These are phyloP conservation scores for Phytophthora multivora DNA, from an alignment of 352 stramenopile species.

Conservation along the genomic window DNA sequence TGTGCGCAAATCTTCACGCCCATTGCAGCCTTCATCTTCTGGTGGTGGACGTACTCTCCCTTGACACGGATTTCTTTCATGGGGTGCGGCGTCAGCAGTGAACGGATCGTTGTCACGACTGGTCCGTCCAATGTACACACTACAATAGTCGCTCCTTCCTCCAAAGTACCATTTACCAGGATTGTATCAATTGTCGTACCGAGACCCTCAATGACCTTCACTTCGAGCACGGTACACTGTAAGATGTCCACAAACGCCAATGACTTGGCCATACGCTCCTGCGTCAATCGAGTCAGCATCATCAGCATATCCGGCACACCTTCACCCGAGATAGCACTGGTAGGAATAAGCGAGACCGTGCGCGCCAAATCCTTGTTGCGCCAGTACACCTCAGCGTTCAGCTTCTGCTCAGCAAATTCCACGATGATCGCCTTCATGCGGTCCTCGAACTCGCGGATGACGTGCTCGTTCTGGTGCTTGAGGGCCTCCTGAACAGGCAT, in stretches of 20 bases:
- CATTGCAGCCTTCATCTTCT: constrained; percentile 97
- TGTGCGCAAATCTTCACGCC: constrained; percentile 98
- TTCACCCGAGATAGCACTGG: constrained; percentile 98
- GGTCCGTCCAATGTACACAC: constrained; percentile 98
- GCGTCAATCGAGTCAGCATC: constrained; percentile 96
- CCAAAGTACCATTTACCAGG: constrained; percentile 96
- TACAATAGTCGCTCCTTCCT: constrained; percentile 96
- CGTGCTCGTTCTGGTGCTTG: constrained; percentile 92
- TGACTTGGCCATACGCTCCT: constrained; percentile 93
- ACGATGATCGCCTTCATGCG: constrained; percentile 93
- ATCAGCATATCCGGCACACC: constrained; percentile 98
- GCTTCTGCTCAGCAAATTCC: constrained; percentile 96
- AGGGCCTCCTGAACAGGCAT: constrained; percentile 93
- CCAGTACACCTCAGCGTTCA: constrained; percentile 99
- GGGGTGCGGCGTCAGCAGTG: constrained; percentile 97
- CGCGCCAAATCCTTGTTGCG: constrained; percentile 97
- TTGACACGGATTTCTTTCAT: constrained; percentile 98
- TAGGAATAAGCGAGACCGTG: constrained; percentile 98
- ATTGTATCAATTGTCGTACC: constrained; percentile 99
- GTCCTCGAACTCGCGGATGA: constrained; percentile 96
- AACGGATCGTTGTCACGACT: constrained; percentile 97
- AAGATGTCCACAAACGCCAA: constrained; percentile 91
- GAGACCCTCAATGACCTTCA: constrained; percentile 99
- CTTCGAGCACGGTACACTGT: constrained; percentile 98
- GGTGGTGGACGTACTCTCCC: constrained; percentile 95